phyloP scores from a whole-genome alignment of 163 green algal genomes.

The Scenedesmus sp. region DNA sequence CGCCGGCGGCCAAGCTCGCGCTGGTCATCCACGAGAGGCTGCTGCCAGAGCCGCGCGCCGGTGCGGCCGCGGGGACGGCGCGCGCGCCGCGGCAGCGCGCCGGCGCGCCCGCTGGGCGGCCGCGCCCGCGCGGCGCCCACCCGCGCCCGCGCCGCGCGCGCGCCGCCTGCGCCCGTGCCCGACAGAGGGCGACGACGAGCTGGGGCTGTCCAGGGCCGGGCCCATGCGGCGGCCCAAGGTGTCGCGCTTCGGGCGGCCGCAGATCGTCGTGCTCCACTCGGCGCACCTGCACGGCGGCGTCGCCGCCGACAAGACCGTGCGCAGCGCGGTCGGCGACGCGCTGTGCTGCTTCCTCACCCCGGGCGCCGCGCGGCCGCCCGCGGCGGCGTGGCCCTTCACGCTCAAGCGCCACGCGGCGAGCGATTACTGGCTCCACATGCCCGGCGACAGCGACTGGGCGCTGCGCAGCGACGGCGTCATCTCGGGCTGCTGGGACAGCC shows the following conservation, averaged over 20 bases:
- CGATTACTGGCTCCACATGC: too few species aligned
- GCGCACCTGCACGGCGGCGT: not conserved
- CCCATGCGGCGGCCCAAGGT: not conserved
- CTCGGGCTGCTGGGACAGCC: not conserved
- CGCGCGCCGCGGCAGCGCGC: too few species aligned
- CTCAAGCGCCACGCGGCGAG: slow-evolving; percentile 11
- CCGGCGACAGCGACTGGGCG: too few species aligned
- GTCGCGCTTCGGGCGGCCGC: slow-evolving; percentile 8
- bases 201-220: too few species aligned
- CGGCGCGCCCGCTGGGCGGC: too few species aligned
- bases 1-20: slow-evolving; percentile 2
- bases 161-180: too few species aligned
- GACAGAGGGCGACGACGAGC: too few species aligned
- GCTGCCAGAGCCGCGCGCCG: too few species aligned
- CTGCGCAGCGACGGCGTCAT: too few species aligned
- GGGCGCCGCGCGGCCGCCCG: not conserved
- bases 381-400: slow-evolving; percentile 1
- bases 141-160: too few species aligned
- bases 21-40: slow-evolving; percentile 17
- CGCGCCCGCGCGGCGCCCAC: too few species aligned
- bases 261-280: slow-evolving; percentile 11
- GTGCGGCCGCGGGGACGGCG: too few species aligned
- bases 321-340: not conserved
- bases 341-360: not conserved
- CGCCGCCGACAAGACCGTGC: slow-evolving; percentile 9